phyloP scores from a whole-genome alignment of 2,329 filamentous ascomycete species.

The Pyrenochaeta sp. region DNA sequence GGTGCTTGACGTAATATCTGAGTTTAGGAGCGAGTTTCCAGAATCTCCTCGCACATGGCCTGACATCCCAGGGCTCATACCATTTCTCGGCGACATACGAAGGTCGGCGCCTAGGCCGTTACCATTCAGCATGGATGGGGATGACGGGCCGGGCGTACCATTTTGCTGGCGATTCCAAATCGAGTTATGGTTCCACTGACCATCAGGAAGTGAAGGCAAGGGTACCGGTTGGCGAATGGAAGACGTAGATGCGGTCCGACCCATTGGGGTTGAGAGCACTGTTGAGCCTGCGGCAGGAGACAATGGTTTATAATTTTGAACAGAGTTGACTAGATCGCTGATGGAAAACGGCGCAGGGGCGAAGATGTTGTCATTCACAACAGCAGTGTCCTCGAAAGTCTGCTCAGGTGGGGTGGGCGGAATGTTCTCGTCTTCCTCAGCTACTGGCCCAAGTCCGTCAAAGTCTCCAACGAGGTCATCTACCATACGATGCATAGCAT shows the following conservation, averaged over 20 bases:
- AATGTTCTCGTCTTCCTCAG: conserved; percentile 54
- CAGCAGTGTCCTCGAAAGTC: conserved; percentile 52
- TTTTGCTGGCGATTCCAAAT: conserved; percentile 49
- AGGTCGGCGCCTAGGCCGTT: conserved; percentile 24
- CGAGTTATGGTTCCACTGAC: conserved; percentile 43
- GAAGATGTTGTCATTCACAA: conserved; percentile 43
- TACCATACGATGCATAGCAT: conserved; percentile 66
- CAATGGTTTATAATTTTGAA: conserved; percentile 45
- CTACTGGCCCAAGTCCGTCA: conserved; percentile 50
- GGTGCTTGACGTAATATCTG: conserved; percentile 26
- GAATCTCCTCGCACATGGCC: conserved; percentile 56
- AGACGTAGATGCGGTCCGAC: conserved; percentile 44
- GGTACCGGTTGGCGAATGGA: conserved; percentile 46
- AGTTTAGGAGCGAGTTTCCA: conserved; percentile 51
- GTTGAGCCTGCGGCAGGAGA: conserved; percentile 37
- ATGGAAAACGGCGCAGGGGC: conserved; percentile 40
- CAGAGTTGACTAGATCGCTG: conserved; percentile 49
- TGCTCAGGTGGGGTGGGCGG: conserved; percentile 58
- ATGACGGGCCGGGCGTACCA: conserved; percentile 40
- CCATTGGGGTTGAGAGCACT: conserved; percentile 42
- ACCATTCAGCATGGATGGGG: conserved; percentile 33
- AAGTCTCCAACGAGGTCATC: conserved; percentile 61
- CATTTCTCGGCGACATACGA: conserved; percentile 43
- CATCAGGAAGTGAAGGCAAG: conserved; percentile 49
- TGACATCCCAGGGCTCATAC: conserved; percentile 40